Evolutionary conservation across 2,329 filamentous ascomycete species (phyloP).

Genomic region (Xenosphaeropsis pyriputrescens): DNA sequence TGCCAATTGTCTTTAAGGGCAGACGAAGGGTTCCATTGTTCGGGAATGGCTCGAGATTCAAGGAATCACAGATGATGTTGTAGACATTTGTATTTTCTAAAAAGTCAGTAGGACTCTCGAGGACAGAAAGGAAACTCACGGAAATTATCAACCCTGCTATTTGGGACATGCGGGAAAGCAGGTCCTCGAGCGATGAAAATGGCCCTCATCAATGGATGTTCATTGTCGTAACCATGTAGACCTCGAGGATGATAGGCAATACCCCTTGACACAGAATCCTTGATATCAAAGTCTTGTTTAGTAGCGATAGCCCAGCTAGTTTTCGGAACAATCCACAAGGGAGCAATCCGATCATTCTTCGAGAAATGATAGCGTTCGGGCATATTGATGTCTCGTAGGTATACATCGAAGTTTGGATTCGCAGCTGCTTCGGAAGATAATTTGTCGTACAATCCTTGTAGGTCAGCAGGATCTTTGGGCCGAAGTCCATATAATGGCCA

Average conservation of each 20-base stretch:
- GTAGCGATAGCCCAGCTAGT: slow-evolving; percentile 86
- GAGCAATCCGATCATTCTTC: slow-evolving; percentile 78
- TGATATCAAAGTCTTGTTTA: slow-evolving; percentile 63
- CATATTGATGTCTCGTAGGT: slow-evolving; percentile 78
- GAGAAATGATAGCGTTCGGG: slow-evolving; percentile 85
- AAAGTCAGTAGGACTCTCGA: slow-evolving; percentile 1
- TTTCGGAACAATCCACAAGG: slow-evolving; percentile 86
- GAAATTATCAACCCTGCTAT: slow-evolving; percentile 67
- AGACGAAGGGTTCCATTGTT: slow-evolving; percentile 82
- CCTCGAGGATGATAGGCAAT: slow-evolving; percentile 66
- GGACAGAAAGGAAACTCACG: slow-evolving; percentile 39
- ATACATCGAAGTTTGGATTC: slow-evolving; percentile 68
- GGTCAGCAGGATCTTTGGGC: slow-evolving; percentile 53
- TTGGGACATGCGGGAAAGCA: slow-evolving; percentile 74
- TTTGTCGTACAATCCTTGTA: slow-evolving; percentile 52
- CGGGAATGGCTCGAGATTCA: slow-evolving; percentile 55
- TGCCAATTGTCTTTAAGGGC: slow-evolving; percentile 31
- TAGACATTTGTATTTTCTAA: slow-evolving; percentile 89
- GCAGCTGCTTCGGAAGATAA: slow-evolving; percentile 38
- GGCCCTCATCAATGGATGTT: slow-evolving; percentile 88
- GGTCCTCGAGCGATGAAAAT: slow-evolving; percentile 89
- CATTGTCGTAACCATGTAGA: slow-evolving; percentile 88
- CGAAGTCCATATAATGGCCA: slow-evolving; percentile 89
- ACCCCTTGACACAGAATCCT: slow-evolving; percentile 46
- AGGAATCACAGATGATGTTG: slow-evolving; percentile 82